Evolutionary conservation across 768 basidiomycete genomes (phyloP).

Genomic region (Butyriboletus loyo): DNA sequence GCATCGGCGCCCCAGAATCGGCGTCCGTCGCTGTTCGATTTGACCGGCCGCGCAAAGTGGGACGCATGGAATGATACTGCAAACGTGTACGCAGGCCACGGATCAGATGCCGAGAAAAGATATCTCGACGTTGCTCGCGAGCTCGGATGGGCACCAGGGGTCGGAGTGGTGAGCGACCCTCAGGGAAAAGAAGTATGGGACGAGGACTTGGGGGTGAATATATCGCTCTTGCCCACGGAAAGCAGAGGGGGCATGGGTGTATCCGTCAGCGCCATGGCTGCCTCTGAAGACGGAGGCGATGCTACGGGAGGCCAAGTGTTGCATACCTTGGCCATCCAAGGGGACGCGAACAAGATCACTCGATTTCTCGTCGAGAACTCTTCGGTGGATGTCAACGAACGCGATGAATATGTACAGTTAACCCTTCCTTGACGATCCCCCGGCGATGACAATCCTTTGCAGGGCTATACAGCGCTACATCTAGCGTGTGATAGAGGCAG

Average conservation of each 20-base stretch:
- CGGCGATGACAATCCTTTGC: constrained; percentile 5
- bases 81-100: constrained; percentile 43
- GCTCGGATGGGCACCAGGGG: constrained; percentile 63
- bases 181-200: constrained; percentile 41
- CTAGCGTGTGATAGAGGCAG: constrained; percentile 84
- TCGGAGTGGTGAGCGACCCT: constrained; percentile 3
- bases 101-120: constrained; percentile 51
- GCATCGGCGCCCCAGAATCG: constrained; percentile 50
- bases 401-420: constrained; percentile 72
- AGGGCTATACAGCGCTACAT: constrained; percentile 90
- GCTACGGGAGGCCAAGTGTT: constrained; percentile 42
- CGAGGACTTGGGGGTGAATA: constrained; percentile 33
- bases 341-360: constrained; percentile 46
- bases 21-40: constrained; percentile 75
- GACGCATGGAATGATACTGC: constrained; percentile 69
- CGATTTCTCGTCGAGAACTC: constrained; percentile 42
- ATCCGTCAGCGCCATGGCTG: constrained; percentile 58
- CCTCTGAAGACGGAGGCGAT: constrained; percentile 36
- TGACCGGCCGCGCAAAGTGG: constrained; percentile 82
- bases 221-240: constrained; percentile 22
- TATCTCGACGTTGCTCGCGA: constrained; percentile 67
- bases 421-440: neutral
- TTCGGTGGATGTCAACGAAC: constrained; percentile 50
- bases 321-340: constrained; percentile 63
- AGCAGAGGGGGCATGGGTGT: constrained; percentile 48